These are phyloP conservation scores for Pulveroboletus sp. DNA, from an alignment of 768 basidiomycete genomes.

Conservation along the genomic window DNA sequence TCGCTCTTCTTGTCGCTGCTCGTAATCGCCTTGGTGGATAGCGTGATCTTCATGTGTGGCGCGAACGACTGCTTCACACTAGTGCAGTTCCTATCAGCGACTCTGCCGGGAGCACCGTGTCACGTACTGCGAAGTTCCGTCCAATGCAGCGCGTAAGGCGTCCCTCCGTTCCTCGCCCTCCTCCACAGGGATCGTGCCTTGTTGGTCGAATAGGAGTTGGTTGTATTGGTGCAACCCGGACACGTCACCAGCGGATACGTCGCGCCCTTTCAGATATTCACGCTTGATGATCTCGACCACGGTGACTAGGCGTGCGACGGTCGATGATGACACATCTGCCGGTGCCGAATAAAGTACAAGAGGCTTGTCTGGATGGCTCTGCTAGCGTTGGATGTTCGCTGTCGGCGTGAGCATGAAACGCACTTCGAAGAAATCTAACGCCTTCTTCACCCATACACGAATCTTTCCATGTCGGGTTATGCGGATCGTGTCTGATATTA, in stretches of 20 bases:
- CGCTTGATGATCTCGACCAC: conserved; percentile 85
- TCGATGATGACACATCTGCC: conserved; percentile 31
- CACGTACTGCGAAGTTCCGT: conserved; percentile 59
- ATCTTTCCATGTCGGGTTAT: conserved; percentile 58
- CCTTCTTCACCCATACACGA: conserved; percentile 47
- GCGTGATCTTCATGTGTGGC: conserved; percentile 68
- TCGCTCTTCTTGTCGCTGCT: conserved; percentile 33
- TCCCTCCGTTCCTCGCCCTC: conserved; percentile 32
- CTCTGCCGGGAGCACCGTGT: neutral
- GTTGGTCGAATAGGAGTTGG: conserved; percentile 49
- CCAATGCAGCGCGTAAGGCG: conserved; percentile 38
- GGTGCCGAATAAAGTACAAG: conserved; percentile 62
- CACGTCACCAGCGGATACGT: conserved; percentile 38
- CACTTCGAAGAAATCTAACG: conserved; percentile 53
- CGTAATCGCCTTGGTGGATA: conserved; percentile 46
- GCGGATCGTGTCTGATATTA: conserved; percentile 37
- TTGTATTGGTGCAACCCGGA: conserved; percentile 77
- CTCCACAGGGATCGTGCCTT: conserved; percentile 23
- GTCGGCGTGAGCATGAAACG: conserved; percentile 15
- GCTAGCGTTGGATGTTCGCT: conserved; percentile 5
- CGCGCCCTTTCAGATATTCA: conserved; percentile 60
- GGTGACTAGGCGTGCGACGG: conserved; percentile 62
- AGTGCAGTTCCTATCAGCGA: neutral
- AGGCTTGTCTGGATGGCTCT: conserved; percentile 48
- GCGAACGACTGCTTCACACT: conserved; percentile 55